Evolutionary conservation across 495 filamentous ascomycete genomes (phyloP).

Genomic region (Acidomyces sp.): DNA sequence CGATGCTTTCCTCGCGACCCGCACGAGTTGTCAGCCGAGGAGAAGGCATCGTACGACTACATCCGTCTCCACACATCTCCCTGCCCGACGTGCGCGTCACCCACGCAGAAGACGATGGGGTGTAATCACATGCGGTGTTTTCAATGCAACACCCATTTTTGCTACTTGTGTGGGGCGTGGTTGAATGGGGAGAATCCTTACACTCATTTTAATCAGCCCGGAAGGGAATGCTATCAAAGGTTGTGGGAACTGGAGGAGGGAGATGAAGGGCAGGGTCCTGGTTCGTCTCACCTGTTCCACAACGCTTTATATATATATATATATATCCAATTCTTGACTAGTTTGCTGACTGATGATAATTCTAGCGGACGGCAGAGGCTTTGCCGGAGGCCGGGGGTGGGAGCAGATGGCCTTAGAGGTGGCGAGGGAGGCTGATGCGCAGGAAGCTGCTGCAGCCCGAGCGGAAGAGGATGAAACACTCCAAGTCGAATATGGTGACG

Average conservation of each 20-base stretch:
- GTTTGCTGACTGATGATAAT: too few species aligned
- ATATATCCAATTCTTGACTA: too few species aligned
- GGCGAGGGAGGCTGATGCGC: neutral
- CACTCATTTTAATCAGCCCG: constrained; percentile 63
- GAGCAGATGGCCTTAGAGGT: constrained; percentile 18
- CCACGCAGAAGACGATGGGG: constrained; percentile 76
- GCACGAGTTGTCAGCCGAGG: constrained; percentile 62
- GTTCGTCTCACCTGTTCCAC: too few species aligned
- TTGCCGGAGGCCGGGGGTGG: constrained; percentile 34
- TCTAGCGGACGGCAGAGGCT: constrained; percentile 28
- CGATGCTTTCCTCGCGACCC: constrained; percentile 46
- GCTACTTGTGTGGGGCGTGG: constrained; percentile 86
- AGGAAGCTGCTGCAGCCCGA: neutral
- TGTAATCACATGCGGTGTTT: constrained; percentile 98
- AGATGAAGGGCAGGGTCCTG: constrained; percentile 51
- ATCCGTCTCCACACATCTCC: constrained; percentile 64
- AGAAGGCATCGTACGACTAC: constrained; percentile 72
- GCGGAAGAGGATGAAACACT: constrained; percentile 11
- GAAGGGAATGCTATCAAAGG: constrained; percentile 60
- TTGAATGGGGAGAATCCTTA: constrained; percentile 74
- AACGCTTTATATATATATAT: too few species aligned
- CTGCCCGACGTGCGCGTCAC: constrained; percentile 82
- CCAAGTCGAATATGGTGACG: too few species aligned
- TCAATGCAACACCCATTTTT: constrained; percentile 83
- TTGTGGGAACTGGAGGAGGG: constrained; percentile 83